Evolutionary conservation across 805 yeast species (phyloP), one percentile per base, ranked within the genome.

Genomic region (Kregervanrija fluxuum): DNA sequence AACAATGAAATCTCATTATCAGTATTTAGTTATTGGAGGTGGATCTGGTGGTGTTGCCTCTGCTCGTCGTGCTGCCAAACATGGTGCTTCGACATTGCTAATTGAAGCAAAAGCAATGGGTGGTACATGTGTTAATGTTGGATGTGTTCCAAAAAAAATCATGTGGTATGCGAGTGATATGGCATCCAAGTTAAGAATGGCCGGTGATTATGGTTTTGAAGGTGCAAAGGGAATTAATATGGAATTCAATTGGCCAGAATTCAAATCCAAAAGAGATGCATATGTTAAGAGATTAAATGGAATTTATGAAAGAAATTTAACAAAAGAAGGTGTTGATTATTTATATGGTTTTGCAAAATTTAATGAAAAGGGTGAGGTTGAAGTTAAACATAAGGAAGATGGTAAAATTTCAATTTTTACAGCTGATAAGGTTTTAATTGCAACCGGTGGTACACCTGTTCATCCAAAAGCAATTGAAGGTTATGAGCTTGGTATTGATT

Each of bases 31-130:
- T 47, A 93, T 93, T 53, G 99, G 99, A 42, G 99, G 99, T 47
- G 99, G 99, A 11, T 88, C 96, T 33, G 99, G 98, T 39, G 99
- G 99, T 54, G 97, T 93, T 38, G 96, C 99, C n/a, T 82, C 95
- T 15, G 95, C 97, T 12, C 81, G 99, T 66, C 80, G 98, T 57
- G 98, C 99, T 11, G 96, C 98, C 33, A 75, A 79, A 31, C 79
- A 90, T 55, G 99, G 99, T 22, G 95, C 95, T 22, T 87, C 88
- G 54, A 82, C 93, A 1, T 70, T 90, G 43, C 60, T 93, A 15
- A 73, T 93, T 43, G 99, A 93, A 66, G 79, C 86, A 35, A 77
- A 79, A 43, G 82, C 73, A 51, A 75, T 93, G 67, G 99, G 99
- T 47, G 99, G 99, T 30, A 93, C 99, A 36, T 93, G 99, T 75